Base-by-base conservation (phyloP, 257 asterid genomes). In the Nicotiana knightiana region DNA sequence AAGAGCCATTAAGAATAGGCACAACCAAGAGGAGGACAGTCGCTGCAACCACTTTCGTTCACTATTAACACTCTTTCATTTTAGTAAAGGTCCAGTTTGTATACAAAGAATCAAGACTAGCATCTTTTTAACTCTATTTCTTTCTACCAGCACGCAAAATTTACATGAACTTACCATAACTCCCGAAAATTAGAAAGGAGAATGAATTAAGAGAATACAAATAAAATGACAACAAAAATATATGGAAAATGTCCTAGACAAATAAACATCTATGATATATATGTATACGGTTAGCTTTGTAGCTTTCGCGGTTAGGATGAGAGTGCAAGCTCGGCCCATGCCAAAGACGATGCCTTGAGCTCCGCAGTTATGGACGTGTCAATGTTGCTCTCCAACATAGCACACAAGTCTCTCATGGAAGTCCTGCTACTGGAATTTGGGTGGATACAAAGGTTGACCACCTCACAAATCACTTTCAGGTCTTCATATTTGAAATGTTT, bases 271-370 rank as follows among this genome's bases (percentile, higher is more conserved):
- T 76, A 82, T 84, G 81, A 82, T 55, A 85, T 90, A 57, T 88
- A 83, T 70, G 33, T 70, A 43, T 90, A 84, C 61, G 57, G 93
- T 90, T 84, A 85, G 89, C 24, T 79, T 70, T 83, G 76, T 39
- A 83, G 88, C 21, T 80, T 77, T 83, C 71, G 32, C 15, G 57
- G 78, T 88, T 84, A 96, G 2, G 95, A 88, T 12, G 97, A 90
- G 54, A 96, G 98, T 0, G 94, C 94, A 35, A 96, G 97, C 82
- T 94, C 99, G 3, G 99, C 98, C 98, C 98, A 93, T 18, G 98
- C 99, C 80, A 96, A 84, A 80, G 98, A 91, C 4, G 97, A 92
- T 2, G 93, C 92, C 84, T 86, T 86, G 73, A 96, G 88, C 85
- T 94, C 97, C 4, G 92, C 93, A 1, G 97, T 86, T 76, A 93